Base-by-base conservation (phyloP, 768 basidiomycete species). In the Gymnopilus junonius region DNA sequence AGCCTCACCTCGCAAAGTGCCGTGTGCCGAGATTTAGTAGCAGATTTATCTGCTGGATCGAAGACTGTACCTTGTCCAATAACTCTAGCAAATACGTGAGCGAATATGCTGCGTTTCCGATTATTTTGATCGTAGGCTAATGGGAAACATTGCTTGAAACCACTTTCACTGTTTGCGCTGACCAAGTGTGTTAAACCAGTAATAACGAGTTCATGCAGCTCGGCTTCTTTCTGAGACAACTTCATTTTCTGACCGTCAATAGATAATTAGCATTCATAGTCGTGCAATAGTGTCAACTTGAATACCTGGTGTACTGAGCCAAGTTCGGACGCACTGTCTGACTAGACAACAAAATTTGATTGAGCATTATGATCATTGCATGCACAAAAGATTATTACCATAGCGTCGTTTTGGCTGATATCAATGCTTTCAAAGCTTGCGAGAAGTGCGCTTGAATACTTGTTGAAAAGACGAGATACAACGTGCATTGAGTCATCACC, bases 111-210 rank as follows among this genome's bases (percentile, higher is more conserved):
- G 14, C 93, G 85, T 68, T 90, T 88, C 39, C 83, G 77, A 25
- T 82, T 77, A 69, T 95, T 91, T 21, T 79, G 73, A 68, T 93
- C 89, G 67, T 93, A 94, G 1, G 91, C 92, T 62, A 92, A 80
- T 4, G 87, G 79, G 21, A 96, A 84, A 69, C 91, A 94, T 72
- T 96, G 93, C 73, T 94, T 95, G 71, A 96, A 87, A 5, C 93
- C 95, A 67, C 87, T 90, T 70, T 95, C 93, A 15, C 92, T 88
- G 71, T 97, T 97, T 12, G 93, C 86, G 34, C 83, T 85, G 59
- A 97, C 88, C 6, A 97, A 80, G 64, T 94, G 89, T 0, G 94
- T 85, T 7, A 97, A 83, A 1, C 91, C 93, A 5, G 87, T 84
- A 62, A 96, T 91, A 43, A 93, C 88, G 15, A 93, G 78, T 62